Percentiles rank a stretch among this genome's conserved stretches.
Evolutionary conservation across 306 rosid species (phyloP).

Genomic region (Acacia crassicarpa): DNA sequence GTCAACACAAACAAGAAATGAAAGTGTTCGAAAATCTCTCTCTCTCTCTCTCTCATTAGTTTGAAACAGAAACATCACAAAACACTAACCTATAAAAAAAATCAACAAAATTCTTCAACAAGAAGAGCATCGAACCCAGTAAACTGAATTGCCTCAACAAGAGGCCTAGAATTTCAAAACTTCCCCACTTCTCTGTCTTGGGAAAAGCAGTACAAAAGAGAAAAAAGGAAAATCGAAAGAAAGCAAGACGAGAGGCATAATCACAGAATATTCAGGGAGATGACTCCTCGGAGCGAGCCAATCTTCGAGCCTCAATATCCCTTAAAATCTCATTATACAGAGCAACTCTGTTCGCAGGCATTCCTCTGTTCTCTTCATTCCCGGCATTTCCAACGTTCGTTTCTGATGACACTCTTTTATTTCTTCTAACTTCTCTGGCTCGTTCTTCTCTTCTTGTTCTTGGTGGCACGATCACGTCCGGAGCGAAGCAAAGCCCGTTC

Average conservation of each 20-base stretch:
- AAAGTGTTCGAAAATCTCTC: too few relatives aligned
- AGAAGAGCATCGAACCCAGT: neutral
- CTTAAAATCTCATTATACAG: constrained; percentile 81
- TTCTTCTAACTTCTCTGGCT: neutral
- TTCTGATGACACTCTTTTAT: neutral
- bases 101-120: constrained; percentile 27
- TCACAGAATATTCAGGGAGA: constrained; percentile 23
- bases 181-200: neutral
- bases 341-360: constrained; percentile 82
- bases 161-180: neutral
- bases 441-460: neutral
- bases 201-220: neutral
- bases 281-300: constrained; percentile 43
- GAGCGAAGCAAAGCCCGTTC: constrained; percentile 78
- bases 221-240: neutral
- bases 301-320: constrained; percentile 70
- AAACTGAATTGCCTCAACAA: neutral
- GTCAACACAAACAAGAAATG: too few relatives aligned
- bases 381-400: constrained; percentile 14
- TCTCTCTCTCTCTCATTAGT: neutral
- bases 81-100: constrained; percentile 12
- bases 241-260: neutral
- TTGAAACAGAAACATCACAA: neutral
- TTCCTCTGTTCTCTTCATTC: constrained; percentile 41
- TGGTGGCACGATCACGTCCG: constrained; percentile 43